Evolutionary conservation across 192 early-diverging fungal species (phyloP).

Genomic region (Coemansia erecta): DNA sequence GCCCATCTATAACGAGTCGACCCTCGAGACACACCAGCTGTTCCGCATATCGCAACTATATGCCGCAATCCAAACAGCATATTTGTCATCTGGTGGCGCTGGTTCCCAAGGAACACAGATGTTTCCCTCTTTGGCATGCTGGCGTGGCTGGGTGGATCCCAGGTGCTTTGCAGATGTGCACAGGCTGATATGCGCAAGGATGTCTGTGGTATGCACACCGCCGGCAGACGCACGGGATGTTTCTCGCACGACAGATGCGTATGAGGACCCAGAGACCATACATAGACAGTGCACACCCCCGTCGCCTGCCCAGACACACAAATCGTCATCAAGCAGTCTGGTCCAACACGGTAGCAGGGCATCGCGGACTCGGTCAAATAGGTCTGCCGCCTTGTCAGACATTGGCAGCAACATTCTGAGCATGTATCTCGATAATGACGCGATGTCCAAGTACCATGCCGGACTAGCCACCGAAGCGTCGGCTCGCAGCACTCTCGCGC

Average conservation of each 20-base stretch:
- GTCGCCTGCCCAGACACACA: constrained; percentile 29
- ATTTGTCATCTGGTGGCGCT: neutral
- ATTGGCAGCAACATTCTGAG: constrained; percentile 10
- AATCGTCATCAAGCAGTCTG: constrained; percentile 9
- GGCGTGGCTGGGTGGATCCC: constrained; percentile 50
- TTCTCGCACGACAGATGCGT: neutral
- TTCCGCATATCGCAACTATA: constrained; percentile 40
- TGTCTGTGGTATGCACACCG: constrained; percentile 12
- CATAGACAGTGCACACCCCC: constrained; percentile 12
- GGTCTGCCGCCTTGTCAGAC: neutral
- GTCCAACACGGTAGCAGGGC: neutral
- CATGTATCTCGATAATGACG: constrained; percentile 22
- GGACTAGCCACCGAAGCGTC: constrained; percentile 28
- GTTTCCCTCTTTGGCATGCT: constrained; percentile 25
- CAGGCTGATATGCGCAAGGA: constrained; percentile 11
- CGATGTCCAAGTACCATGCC: constrained; percentile 18
- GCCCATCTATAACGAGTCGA: constrained; percentile 36
- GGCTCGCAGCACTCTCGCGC: constrained; percentile 22
- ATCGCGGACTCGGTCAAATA: neutral
- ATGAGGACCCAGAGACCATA: neutral
- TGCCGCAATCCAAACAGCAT: constrained; percentile 25
- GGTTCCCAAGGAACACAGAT: neutral
- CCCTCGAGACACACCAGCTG: constrained; percentile 39
- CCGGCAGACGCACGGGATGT: neutral
- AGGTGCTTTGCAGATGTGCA: constrained; percentile 18